A percentile compares a stretch with the other conserved stretches of the same genome.
These are phyloP conservation scores for Boletus sp. DNA, from an alignment of 1,284 basidiomycete species.

Conservation along the genomic window DNA sequence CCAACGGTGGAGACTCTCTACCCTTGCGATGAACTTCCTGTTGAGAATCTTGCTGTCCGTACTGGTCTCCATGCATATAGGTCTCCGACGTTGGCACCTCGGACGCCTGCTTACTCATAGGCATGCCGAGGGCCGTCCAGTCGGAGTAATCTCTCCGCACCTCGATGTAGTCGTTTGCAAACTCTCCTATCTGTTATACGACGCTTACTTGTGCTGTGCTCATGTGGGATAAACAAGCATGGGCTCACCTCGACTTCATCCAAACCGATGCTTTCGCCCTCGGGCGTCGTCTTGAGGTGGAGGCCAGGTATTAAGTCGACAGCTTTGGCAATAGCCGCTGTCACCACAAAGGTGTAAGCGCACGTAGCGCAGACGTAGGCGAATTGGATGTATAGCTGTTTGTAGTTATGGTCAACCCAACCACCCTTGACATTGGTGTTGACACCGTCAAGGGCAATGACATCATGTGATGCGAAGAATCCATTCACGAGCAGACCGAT, in stretches of 20 bases:
- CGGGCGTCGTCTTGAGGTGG: slow-evolving; percentile 66
- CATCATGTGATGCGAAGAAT: slow-evolving; percentile 66
- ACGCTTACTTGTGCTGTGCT: background rate
- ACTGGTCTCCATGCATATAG: slow-evolving; percentile 41
- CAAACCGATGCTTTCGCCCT: slow-evolving; percentile 83
- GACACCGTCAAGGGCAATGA: slow-evolving; percentile 73
- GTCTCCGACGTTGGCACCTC: slow-evolving; percentile 12
- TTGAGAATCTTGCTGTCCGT: slow-evolving; percentile 42
- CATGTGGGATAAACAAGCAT: slow-evolving; percentile 1
- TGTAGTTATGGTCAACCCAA: slow-evolving; percentile 70
- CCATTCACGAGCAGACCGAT: slow-evolving; percentile 78
- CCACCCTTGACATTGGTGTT: slow-evolving; percentile 67
- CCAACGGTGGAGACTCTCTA: slow-evolving; percentile 16
- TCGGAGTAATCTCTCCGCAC: slow-evolving; percentile 66
- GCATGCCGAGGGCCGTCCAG: slow-evolving; percentile 36
- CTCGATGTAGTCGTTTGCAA: slow-evolving; percentile 75
- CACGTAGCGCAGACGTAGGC: slow-evolving; percentile 74
- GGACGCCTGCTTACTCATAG: slow-evolving; percentile 9
- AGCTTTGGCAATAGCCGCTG: slow-evolving; percentile 61
- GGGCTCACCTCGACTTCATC: slow-evolving; percentile 77
- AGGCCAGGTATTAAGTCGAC: slow-evolving; percentile 78
- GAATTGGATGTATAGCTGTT: slow-evolving; percentile 78
- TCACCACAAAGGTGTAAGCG: slow-evolving; percentile 64
- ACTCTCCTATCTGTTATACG: slow-evolving; percentile 62
- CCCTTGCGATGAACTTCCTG: background rate